phyloP scores from a whole-genome alignment of 371 early-diverging fungal species.

The Apophysomyces sp. region DNA sequence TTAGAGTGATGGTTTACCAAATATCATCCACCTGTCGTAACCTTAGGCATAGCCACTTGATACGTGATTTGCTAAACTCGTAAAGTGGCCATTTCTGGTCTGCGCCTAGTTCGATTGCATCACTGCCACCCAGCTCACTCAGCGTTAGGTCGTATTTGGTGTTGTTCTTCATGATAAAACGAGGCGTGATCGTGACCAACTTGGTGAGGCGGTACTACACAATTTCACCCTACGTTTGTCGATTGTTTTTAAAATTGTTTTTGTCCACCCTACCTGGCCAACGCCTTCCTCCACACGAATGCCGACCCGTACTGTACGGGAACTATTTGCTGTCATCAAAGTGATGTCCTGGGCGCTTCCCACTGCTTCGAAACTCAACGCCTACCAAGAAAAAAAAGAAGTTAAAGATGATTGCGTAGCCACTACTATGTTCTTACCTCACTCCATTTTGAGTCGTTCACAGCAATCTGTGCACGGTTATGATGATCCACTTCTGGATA shows the following conservation, averaged over 20 bases:
- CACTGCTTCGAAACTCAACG: slow-evolving; percentile 83
- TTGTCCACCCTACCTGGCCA: slow-evolving; percentile 44
- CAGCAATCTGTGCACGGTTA: slow-evolving; percentile 73
- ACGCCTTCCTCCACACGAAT: slow-evolving; percentile 66
- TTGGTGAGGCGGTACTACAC: slow-evolving; percentile 59
- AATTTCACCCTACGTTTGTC: too few species aligned
- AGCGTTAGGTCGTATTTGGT: slow-evolving; percentile 56
- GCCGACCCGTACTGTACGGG: slow-evolving; percentile 60
- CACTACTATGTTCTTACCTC: too few species aligned
- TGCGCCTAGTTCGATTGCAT: slow-evolving; percentile 28
- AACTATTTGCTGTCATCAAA: slow-evolving; percentile 37
- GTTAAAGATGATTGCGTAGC: too few species aligned
- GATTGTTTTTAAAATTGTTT: too few species aligned
- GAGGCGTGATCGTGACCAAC: slow-evolving; percentile 77
- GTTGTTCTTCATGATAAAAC: slow-evolving; percentile 85
- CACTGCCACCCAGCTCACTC: slow-evolving; percentile 45
- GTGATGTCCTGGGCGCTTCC: slow-evolving; percentile 69
- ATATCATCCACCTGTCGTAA: slow-evolving; percentile 34
- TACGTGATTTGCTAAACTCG: slow-evolving; percentile 39
- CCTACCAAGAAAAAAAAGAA: too few species aligned
- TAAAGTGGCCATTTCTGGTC: slow-evolving; percentile 56
- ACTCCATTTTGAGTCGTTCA: slow-evolving; percentile 75
- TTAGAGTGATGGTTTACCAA: slow-evolving; percentile 51
- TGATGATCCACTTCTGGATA: slow-evolving; percentile 70
- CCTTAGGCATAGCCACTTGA: slow-evolving; percentile 57